Base-by-base conservation (phyloP, 2,329 filamentous ascomycete genomes). In the Ophiostoma ips region DNA sequence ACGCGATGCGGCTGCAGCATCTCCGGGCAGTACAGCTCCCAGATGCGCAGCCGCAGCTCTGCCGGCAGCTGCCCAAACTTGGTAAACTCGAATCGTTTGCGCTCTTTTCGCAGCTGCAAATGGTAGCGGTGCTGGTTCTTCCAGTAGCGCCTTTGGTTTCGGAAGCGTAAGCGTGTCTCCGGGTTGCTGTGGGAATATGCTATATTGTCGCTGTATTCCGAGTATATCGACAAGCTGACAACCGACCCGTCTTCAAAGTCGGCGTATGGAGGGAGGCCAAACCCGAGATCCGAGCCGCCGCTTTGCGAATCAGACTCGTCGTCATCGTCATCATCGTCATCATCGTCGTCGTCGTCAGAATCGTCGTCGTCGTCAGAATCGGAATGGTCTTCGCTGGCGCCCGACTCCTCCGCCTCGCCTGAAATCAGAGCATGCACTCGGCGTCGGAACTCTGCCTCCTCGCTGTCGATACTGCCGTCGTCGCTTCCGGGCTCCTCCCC, bases 11-110 rank as follows among this genome's bases (percentile, higher is more conserved):
- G 35, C 18, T 31, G 43, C 33, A 30, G 24, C 31, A 52, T 16
- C 15, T 35, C 46, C 13, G 51, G 50, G 45, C 51, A 55, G 53
- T 51, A 49, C 36, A 44, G n/a, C 31, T 49, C 48, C 55, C 55
- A 57, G 40, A 57, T 48, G 41, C 50, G 46, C 43, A 53, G 38
- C 16, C 54, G 54, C 50, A 57, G 43, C 50, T 57, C 54, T 1
- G 49, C 11, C 9, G 55, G 55, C 48, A 57, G 44, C 16, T 36
- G 38, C 10, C 13, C 2, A 11, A 57, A 57, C 18, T 50, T 47
- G 8, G 51, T 18, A 21, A 45, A 45, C 11, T 34, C 51, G 13
- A 57, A 54, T 7, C 35, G 12, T 19, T 18, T 31, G 8, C 38
- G 30, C 15, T 18, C 31, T 1, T 33, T 30, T 13, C 10, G 15